phyloP scores from a whole-genome alignment of 768 basidiomycete genomes.

The Lepiota subincarnata region DNA sequence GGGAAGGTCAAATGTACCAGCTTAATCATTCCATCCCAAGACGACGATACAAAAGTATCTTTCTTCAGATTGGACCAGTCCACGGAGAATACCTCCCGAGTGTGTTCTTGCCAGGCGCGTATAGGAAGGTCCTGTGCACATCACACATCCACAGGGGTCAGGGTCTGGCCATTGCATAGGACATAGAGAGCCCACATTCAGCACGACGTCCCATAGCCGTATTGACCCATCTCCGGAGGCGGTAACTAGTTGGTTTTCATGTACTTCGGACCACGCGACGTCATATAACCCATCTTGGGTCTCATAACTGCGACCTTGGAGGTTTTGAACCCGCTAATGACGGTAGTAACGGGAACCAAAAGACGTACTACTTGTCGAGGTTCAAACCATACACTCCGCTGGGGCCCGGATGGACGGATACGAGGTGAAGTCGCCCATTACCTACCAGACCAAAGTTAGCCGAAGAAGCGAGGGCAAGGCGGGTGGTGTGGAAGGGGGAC shows the following conservation, averaged over 20 bases:
- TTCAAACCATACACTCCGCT: slow-evolving; percentile 39
- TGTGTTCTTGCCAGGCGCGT: slow-evolving; percentile 91
- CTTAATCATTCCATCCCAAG: slow-evolving; percentile 92
- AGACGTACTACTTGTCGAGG: slow-evolving; percentile 66
- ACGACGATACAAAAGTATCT: slow-evolving; percentile 79
- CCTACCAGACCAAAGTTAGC: slow-evolving; percentile 96
- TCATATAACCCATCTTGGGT: slow-evolving; percentile 89
- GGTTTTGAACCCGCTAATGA: slow-evolving; percentile 18
- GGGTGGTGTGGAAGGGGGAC: slow-evolving; percentile 79
- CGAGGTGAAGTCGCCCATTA: slow-evolving; percentile 82
- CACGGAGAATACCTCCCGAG: slow-evolving; percentile 86
- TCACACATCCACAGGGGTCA: background rate
- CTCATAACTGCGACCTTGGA: slow-evolving; percentile 59
- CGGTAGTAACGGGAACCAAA: background rate
- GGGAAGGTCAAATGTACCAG: slow-evolving; percentile 42
- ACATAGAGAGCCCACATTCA: slow-evolving; percentile 54
- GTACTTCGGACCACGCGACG: slow-evolving; percentile 90
- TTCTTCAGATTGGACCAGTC: slow-evolving; percentile 96
- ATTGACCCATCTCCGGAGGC: slow-evolving; percentile 90
- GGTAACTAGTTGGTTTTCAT: slow-evolving; percentile 90
- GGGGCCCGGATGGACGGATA: slow-evolving; percentile 47
- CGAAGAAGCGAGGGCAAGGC: slow-evolving; percentile 75
- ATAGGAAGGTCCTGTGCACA: slow-evolving; percentile 76
- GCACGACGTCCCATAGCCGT: slow-evolving; percentile 83
- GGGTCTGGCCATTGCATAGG: background rate